A percentile compares a stretch with the other conserved stretches of the same genome.
These are phyloP conservation scores for Metschnikowia peoriensis DNA, from an alignment of 805 yeast genomes.

Conservation along the genomic window DNA sequence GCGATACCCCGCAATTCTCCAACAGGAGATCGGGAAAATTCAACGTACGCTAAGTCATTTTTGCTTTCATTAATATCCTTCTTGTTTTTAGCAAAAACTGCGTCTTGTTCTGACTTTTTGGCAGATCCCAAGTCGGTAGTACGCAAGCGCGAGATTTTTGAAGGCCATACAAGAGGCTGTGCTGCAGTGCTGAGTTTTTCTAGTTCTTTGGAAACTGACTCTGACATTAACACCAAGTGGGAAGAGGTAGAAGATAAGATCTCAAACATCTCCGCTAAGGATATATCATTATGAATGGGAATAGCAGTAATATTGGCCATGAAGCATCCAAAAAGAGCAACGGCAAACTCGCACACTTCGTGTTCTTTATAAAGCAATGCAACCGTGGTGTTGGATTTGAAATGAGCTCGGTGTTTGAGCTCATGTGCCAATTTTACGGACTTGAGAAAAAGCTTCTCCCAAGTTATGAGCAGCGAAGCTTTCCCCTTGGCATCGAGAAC, in stretches of 20 bases:
- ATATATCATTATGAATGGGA: constrained; percentile 78
- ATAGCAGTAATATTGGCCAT: constrained; percentile 93
- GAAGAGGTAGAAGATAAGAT: constrained; percentile 74
- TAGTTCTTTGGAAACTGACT: constrained; percentile 68
- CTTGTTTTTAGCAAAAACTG: constrained; percentile 14
- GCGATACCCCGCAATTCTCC: constrained; percentile 95
- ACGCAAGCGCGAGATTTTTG: constrained; percentile 71
- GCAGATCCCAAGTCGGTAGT: constrained; percentile 83
- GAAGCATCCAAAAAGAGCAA: constrained; percentile 88
- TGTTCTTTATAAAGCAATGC: constrained; percentile 77
- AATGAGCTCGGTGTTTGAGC: constrained; percentile 66
- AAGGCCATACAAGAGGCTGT: constrained; percentile 65
- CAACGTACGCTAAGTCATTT: constrained; percentile 83
- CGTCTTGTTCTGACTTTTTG: constrained; percentile 36
- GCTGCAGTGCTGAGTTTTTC: constrained; percentile 52
- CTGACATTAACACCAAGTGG: constrained; percentile 78
- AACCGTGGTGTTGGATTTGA: constrained; percentile 81
- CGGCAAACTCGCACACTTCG: constrained; percentile 81
- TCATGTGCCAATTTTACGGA: constrained; percentile 88
- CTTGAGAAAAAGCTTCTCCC: constrained; percentile 84
- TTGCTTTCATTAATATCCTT: constrained; percentile 15
- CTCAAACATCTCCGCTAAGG: constrained; percentile 64
- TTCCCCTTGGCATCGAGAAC: constrained; percentile 78
- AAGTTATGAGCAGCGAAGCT: constrained; percentile 69
- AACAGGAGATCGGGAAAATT: constrained; percentile 83